Conservation (phyloP, 306 rosid species). For the Ceratonia siliqua region DNA sequence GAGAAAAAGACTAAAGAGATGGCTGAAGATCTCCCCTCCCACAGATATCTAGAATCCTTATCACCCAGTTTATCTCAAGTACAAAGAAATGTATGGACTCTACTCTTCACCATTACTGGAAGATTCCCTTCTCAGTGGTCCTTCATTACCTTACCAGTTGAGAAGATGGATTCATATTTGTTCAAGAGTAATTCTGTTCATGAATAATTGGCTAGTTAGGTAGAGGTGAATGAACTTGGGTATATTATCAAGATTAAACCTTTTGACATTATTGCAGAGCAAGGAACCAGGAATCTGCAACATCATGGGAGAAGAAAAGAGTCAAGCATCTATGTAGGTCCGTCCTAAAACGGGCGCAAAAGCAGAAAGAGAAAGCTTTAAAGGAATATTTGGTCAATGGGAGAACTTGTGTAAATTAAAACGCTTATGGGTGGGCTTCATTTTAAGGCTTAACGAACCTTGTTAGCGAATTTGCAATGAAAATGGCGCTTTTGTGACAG, state of each 20-base stretch:
- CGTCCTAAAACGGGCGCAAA: slow-evolving; percentile 35
- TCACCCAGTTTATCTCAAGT: slow-evolving; percentile 43
- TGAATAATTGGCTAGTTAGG: not conserved
- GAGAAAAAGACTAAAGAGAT: slow-evolving; percentile 33
- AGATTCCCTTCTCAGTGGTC: slow-evolving; percentile 50
- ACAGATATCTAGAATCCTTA: slow-evolving; percentile 50
- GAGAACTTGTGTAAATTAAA: not conserved
- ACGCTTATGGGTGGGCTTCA: not conserved
- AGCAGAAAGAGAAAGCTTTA: slow-evolving; percentile 9
- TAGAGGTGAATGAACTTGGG: not conserved
- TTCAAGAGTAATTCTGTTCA: not conserved
- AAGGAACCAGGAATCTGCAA: slow-evolving; percentile 41
- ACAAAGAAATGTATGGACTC: slow-evolving; percentile 40
- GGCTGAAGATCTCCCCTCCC: slow-evolving; percentile 43
- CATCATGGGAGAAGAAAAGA: slow-evolving; percentile 19
- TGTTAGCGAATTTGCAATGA: too few relatives aligned
- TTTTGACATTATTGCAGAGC: not conserved
- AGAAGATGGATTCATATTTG: slow-evolving; percentile 12
- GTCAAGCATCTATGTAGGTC: slow-evolving; percentile 24
- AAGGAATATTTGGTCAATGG: slow-evolving; percentile 17
- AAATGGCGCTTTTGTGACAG: too few relatives aligned
- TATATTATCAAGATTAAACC: not conserved
- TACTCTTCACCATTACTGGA: slow-evolving; percentile 34
- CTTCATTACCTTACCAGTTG: slow-evolving; percentile 44
- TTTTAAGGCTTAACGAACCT: not conserved